Percentiles rank a stretch among this genome's conserved stretches.
These are phyloP conservation scores for Globisporangium paroecandrum DNA, from an alignment of 352 stramenopile species.

Conservation along the genomic window DNA sequence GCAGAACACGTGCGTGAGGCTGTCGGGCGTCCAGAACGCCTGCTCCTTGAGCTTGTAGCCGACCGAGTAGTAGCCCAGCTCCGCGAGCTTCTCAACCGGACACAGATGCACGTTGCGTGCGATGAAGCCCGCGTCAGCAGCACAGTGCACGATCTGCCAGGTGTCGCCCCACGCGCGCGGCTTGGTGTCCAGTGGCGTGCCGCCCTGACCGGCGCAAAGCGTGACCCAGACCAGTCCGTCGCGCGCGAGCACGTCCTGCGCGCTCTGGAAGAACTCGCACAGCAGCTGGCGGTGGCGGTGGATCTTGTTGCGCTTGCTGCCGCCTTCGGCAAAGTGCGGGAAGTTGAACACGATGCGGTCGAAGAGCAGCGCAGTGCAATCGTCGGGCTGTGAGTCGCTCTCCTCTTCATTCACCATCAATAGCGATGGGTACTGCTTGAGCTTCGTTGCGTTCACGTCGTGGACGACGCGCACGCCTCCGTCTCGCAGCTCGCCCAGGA, in stretches of 20 bases:
- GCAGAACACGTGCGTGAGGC: slow-evolving; percentile 71
- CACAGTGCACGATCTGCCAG: slow-evolving; percentile 77
- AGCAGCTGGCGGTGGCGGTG: slow-evolving; percentile 77
- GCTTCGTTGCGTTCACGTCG: slow-evolving; percentile 65
- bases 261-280: slow-evolving; percentile 73
- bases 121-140: slow-evolving; percentile 50
- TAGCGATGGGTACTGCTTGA: slow-evolving; percentile 38
- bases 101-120: slow-evolving; percentile 61
- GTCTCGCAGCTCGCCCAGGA: slow-evolving; percentile 50
- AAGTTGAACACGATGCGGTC: slow-evolving; percentile 88
- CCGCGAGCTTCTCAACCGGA: slow-evolving; percentile 49
- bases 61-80: slow-evolving; percentile 78
- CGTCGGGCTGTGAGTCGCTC: not conserved
- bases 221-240: slow-evolving; percentile 80
- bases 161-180: slow-evolving; percentile 61
- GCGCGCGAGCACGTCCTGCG: slow-evolving; percentile 37
- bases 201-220: slow-evolving; percentile 74
- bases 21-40: slow-evolving; percentile 65
- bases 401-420: not conserved
- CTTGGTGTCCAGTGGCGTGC: slow-evolving; percentile 64
- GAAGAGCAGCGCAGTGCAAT: slow-evolving; percentile 22
- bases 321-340: slow-evolving; percentile 75
- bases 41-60: slow-evolving; percentile 75
- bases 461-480: slow-evolving; percentile 58
- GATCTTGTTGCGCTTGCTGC: slow-evolving; percentile 81